Evolutionary conservation across 1,284 basidiomycete species (phyloP), one percentile per base, ranked within the genome.

Genomic region (Boletus chippewaensis): DNA sequence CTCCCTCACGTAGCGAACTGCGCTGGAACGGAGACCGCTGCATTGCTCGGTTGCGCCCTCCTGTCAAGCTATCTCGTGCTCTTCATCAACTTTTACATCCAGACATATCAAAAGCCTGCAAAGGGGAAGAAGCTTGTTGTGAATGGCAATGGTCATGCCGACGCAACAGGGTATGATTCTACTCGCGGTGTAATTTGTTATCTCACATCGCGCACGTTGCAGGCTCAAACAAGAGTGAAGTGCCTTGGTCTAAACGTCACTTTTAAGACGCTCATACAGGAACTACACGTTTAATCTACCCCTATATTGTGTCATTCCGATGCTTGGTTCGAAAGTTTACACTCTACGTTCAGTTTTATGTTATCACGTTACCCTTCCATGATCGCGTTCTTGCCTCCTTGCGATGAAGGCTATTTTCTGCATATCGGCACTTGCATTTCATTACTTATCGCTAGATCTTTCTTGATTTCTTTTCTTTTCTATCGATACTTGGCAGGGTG

Each of bases 51-150:
- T 48, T 95, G 94, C 67, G 80, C 69, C 15, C 79, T 99, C 52
- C 77, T 99, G 59, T 89, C 90, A 40, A 87, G 82, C 65, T 99
- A 97, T 72, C 81, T 96, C 50, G 78, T 83, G 62, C 79, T 96
- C 53, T 95, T 95, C 78, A 91, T 95, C 75, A 85, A 91, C 69
- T 91, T 91, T 70, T 91, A 91, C 71, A 78, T 90, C 61, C 80
- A 84, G 66, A 91, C 87, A 18, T 91, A 91, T 74, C 83, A 84
- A 73, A 84, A 83, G 66, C 78, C 83, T 26, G 65, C 53, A 15
- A 69, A 66, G 48, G 68, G 69, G 51, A 74, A 71, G 67, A 74
- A 70, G 56, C 54, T 57, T 32, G 56, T 60, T 39, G 60, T 57
- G 8, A 71, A 74, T 32, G 65, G 68, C 28, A 71, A 69, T 55